Evolutionary conservation across 345 rosid genomes (phyloP).

Genomic region (Populus ilicifolia): DNA sequence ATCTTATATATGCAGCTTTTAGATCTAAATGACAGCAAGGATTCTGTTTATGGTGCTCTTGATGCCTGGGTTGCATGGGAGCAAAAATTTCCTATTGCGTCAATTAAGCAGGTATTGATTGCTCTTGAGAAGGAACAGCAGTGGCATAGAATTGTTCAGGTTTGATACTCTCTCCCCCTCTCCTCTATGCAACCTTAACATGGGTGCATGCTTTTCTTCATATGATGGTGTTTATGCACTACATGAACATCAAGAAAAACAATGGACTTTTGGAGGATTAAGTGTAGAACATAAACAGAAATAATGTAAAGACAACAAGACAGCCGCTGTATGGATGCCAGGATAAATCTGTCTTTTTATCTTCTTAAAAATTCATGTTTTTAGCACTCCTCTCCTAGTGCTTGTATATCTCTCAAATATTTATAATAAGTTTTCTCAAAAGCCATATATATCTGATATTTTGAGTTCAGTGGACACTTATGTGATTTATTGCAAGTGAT

Average conservation of each 20-base stretch:
- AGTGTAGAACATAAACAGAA: not conserved
- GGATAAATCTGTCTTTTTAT: not conserved
- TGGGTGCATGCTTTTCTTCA: not conserved
- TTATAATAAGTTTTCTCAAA: not conserved
- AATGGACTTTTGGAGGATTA: not conserved
- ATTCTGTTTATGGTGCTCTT: conserved; percentile 80
- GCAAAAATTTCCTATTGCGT: conserved; percentile 69
- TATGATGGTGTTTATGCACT: not conserved
- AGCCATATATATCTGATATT: not conserved
- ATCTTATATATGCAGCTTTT: conserved; percentile 47
- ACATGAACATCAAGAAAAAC: not conserved
- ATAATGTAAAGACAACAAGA: not conserved
- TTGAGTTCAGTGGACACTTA: not conserved
- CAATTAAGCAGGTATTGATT: conserved; percentile 61
- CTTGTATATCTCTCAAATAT: not conserved
- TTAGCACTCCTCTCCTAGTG: not conserved
- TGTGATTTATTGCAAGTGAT: not conserved
- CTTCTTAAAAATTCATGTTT: not conserved
- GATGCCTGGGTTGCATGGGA: conserved; percentile 99
- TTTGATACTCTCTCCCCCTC: conserved; percentile 12
- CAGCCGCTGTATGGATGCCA: not conserved
- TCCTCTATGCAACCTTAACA: not conserved
- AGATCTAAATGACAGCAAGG: conserved; percentile 71
- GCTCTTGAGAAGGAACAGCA: conserved; percentile 78
- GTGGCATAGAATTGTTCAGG: conserved; percentile 92